These are phyloP conservation scores for Carex myosuroides DNA, from an alignment of 176 grass and related monocot genomes.

Conservation along the genomic window DNA sequence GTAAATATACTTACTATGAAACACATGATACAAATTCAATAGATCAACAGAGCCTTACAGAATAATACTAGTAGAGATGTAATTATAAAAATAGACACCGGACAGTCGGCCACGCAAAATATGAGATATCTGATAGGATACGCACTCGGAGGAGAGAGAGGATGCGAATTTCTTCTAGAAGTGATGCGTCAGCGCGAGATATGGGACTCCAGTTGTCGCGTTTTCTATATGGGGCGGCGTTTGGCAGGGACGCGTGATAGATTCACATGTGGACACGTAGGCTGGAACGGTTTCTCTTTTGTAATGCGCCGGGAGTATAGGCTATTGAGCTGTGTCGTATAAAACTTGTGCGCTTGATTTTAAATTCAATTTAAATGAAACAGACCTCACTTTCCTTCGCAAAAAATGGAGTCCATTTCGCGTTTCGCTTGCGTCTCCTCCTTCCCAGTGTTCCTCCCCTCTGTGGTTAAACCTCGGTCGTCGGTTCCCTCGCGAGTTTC, in stretches of 20 bases:
- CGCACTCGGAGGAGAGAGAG: no score
- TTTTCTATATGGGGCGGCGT: neutral
- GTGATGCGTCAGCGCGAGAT: neutral
- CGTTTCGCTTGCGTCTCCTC: neutral
- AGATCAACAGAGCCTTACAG: no score
- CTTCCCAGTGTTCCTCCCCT: neutral
- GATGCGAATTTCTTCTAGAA: no score
- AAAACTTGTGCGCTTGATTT: neutral
- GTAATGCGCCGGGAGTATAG: neutral
- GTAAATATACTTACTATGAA: no score
- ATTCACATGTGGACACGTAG: neutral
- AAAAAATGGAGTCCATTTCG: slow-evolving; percentile 20
- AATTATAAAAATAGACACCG: no score
- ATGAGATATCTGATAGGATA: no score
- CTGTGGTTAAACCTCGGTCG: neutral
- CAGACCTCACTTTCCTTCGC: neutral
- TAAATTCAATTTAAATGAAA: neutral
- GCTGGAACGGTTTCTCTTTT: neutral
- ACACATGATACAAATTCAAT: no score
- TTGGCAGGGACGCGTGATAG: neutral
- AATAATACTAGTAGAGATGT: no score
- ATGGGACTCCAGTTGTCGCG: neutral
- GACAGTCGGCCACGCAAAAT: no score
- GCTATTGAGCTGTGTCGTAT: no score
- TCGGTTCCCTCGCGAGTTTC: neutral